Base-by-base conservation (phyloP, 139 green algal genomes). In the Tetradesmus lagerheimii region DNA sequence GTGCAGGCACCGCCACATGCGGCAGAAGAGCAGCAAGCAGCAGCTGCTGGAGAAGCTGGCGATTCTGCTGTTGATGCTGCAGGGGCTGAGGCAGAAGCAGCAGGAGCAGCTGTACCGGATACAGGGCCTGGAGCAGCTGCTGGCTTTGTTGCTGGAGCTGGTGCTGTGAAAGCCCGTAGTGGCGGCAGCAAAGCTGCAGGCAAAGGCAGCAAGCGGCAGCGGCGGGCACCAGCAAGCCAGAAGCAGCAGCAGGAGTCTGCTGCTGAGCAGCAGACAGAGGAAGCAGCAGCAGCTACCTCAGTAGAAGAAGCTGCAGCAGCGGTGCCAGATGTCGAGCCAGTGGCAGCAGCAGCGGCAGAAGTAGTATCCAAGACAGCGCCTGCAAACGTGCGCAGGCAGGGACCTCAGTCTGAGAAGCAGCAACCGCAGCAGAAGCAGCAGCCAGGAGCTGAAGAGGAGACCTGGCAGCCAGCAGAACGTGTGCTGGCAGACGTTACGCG, bases 381-480 rank as follows among this genome's bases (percentile, higher is more conserved):
- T 18, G 4, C 1, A 35, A 78, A 39, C n/a, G n/a, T 78, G 67
- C 67, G 27, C n/a, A 38, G 31, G 9, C 20, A 78, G 67, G 67
- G 9, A 78, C n/a, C n/a, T 5, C n/a, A 78, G n/a, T 11, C 27
- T 18, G 67, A 39, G 3, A 3, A 39, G 5, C n/a, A 78, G n/a
- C 67, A 34, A 16, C 62, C 25, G 62, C 62, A 78, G 67, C 67
- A 78, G 66, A 25, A 76, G 66, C 66, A 76, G 67, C 67, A 38
- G 67, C 67, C 39, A n/a, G 67, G 23, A 5, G 67, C n/a, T 27
- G n/a, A 23, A 29, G 80, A 71, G 25, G 80, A 77, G 29, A 25
- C 31, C 8, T 87, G 81, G 81, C 81, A 53, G 27, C 23, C 81
- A 57, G 81, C 81, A 11, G 81, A 87, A 53, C 81, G 34, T 25